A percentile compares a stretch with the other conserved stretches of the same genome.
Conservation (phyloP, 1,284 basidiomycete species). For the Cryptococcus sp. region DNA sequence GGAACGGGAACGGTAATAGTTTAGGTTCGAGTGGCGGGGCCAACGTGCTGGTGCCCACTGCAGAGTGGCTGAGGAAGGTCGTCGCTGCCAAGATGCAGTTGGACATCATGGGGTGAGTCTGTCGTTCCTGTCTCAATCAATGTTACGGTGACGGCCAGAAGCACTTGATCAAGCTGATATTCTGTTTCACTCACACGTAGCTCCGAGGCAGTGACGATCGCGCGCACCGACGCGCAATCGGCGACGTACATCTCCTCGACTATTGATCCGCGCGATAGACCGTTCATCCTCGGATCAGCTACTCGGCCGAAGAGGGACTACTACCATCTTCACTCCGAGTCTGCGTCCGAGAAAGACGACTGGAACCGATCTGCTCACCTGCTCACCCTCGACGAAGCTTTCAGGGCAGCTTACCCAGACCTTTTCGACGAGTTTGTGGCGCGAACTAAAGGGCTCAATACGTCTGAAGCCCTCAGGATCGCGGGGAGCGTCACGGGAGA, state of each 20-base stretch:
- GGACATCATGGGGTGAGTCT: conserved; percentile 26
- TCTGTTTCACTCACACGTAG: conserved; percentile 1
- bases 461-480: conserved; percentile 69
- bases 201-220: conserved; percentile 85
- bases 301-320: conserved; percentile 32
- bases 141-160: not conserved
- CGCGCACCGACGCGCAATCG: conserved; percentile 89
- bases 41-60: conserved; percentile 20
- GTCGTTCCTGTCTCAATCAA: not conserved
- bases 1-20: conserved; percentile 7
- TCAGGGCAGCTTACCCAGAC: conserved; percentile 61
- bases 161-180: not conserved
- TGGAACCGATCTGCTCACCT: conserved; percentile 15
- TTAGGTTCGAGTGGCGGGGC: not conserved
- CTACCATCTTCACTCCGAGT: conserved; percentile 53
- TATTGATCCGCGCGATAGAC: conserved; percentile 71
- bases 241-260: conserved; percentile 81
- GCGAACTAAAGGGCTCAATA: conserved; percentile 69
- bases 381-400: conserved; percentile 56
- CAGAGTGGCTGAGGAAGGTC: conserved; percentile 18
- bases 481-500: conserved; percentile 71
- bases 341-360: conserved; percentile 70
- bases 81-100: conserved; percentile 22
- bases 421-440: conserved; percentile 65
- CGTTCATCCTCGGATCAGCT: conserved; percentile 74